Evolutionary conservation across 495 filamentous ascomycete genomes (phyloP), one percentile per base, ranked within the genome.

Genomic region (Viridothelium virens): DNA sequence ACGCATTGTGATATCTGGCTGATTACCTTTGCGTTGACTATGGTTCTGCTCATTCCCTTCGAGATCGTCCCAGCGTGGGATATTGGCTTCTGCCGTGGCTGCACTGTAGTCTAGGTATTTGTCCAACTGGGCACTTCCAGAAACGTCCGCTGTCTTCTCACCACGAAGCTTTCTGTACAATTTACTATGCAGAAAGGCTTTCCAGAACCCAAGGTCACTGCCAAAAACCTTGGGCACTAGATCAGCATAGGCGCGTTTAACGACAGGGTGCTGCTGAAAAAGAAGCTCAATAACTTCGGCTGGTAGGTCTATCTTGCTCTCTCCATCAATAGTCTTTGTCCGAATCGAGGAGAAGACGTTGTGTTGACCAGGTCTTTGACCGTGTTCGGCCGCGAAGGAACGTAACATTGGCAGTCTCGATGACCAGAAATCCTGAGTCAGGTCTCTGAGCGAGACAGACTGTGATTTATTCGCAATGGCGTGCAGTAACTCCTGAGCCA

Each of bases 11-110:
- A 87, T 72, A 72, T 97, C 93, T 41, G 91, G 89, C 56, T 86
- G 81, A 74, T 97, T 97, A 50, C 93, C 93, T 70, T 85, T 81
- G 67, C 78, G 83, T 72, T 89, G 85, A 69, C 84, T 89, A 73
- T 96, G 83, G 72, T 97, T 90, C 72, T 90, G 89, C 76, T 97
- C 94, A 73, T 98, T 98, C 38, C 88, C 94, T 73, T 92, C 91
- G 41, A 98, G 72, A 76, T 98, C 89, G 64, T 97, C 91, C 66
- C 92, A 91, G 72, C 91, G 86, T 0, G 94, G 95, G 18, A 98
- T 83, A 66, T 89, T 81, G 16, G 70, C 65, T 34, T 83, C 75
- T 4, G 80, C 78, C 25, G 83, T 80, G 37, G 85, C 77, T 44
- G 81, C 79, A 65, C 79, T 80, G 31, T 74, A 67, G 12, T 78